A percentile compares a stretch with the other conserved stretches of the same genome.
phyloP scores from a whole-genome alignment of 2,329 filamentous ascomycete species.

The Exophiala sp. region DNA sequence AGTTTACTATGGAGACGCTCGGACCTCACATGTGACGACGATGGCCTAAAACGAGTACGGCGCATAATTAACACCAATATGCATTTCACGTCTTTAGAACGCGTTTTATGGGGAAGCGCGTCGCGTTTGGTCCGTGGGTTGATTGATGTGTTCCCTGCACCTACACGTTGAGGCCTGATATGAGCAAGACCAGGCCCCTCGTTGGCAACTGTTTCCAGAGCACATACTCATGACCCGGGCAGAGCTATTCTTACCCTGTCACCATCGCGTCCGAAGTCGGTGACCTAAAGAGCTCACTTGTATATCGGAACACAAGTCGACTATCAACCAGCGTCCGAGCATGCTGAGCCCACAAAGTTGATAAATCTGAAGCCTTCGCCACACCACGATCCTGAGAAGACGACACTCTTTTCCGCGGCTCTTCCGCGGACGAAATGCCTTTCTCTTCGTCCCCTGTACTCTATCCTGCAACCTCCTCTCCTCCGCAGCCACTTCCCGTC shows the following conservation, averaged over 20 bases:
- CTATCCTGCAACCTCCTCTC: constrained; percentile 36
- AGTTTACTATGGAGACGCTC: neutral
- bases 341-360: neutral
- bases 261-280: constrained; percentile 2
- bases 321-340: neutral
- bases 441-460: constrained; percentile 39
- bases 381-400: neutral
- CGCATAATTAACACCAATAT: neutral
- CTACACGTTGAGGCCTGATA: too few relatives aligned
- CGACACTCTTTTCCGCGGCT: neutral
- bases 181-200: too few relatives aligned
- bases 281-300: constrained; percentile 1
- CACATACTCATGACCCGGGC: too few relatives aligned
- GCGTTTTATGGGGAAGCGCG: constrained; percentile 7
- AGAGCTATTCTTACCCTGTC: neutral
- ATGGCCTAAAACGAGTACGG: neutral
- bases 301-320: neutral
- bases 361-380: neutral
- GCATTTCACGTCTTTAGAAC: too few relatives aligned
- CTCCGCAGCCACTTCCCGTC: constrained; percentile 30
- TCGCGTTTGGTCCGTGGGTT: neutral
- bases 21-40: neutral
- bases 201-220: too few relatives aligned
- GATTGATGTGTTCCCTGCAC: too few relatives aligned
- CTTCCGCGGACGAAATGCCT: constrained; percentile 32